Percentiles rank a stretch among this genome's conserved stretches.
These are phyloP conservation scores for Jacaranda mimosifolia DNA, from an alignment of 257 asterid genomes.

Conservation along the genomic window DNA sequence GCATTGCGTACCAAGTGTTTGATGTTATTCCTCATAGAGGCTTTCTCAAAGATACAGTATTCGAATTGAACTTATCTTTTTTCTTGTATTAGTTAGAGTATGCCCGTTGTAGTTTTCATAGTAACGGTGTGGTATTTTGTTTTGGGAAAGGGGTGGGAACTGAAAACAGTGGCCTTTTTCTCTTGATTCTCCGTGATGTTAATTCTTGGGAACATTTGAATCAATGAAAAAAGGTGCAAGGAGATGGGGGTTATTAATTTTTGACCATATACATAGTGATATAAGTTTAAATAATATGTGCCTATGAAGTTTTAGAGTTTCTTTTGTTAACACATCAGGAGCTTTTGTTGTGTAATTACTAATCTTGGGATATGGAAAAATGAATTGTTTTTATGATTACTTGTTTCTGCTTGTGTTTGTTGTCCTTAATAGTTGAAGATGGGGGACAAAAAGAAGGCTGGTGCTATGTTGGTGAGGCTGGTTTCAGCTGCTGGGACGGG, in stretches of 20 bases:
- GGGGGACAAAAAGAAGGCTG: conserved; percentile 77
- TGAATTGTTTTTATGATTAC: not conserved
- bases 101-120: not conserved
- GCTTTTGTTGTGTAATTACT: not conserved
- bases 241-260: not conserved
- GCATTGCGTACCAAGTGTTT: not conserved
- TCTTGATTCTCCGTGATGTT: not conserved
- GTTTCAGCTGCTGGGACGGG: conserved; percentile 82
- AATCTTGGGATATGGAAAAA: not conserved
- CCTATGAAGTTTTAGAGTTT: not conserved
- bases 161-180: not conserved
- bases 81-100: not conserved
- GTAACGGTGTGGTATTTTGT: not conserved
- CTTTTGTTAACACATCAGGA: not conserved
- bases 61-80: not conserved
- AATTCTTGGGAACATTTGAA: not conserved
- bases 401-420: conserved; percentile 12
- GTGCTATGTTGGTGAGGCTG: conserved; percentile 67
- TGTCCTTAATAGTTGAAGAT: conserved; percentile 34
- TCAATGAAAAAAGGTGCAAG: not conserved
- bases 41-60: not conserved
- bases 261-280: not conserved
- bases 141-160: not conserved
- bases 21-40: conserved; percentile 20
- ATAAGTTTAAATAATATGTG: not conserved